Evolutionary conservation across 148 eudicot species (phyloP), one percentile per base, ranked within the genome.

Genomic region (Rhododendron ferrugineum): DNA sequence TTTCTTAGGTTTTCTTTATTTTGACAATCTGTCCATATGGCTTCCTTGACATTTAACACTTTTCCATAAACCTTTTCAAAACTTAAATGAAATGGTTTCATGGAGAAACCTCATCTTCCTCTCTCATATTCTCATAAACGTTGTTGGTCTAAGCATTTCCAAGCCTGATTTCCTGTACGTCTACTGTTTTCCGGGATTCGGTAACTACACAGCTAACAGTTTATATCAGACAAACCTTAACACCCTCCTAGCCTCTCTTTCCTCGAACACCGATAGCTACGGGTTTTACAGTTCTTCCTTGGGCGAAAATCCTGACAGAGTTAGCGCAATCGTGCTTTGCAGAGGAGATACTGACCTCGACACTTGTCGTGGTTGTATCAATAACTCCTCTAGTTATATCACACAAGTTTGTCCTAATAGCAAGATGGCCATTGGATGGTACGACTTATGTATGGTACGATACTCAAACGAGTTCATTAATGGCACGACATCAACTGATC

Each of bases 271-370:
- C 16, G 14, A 86, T 22, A 76, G 62, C 58, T 74, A 83, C 36
- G 94, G 96, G 4, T 94, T 91, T 73, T 79, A 79, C 89, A 52
- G 64, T 36, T 49, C 89, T 30, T 85, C 32, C 70, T n/a, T n/a
- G 13, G 30, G 70, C 13, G 70, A 64, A 64, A 23, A n/a, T 64
- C 70, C 70, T n/a, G 70, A 64, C 70, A 23, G 32, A 7, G 70
- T 64, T 9, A 64, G n/a, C 1, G 70, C 30, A n/a, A 64, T 64
- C 8, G 30, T 64, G 70, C 70, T 64, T 64, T 64, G 30, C 70
- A 64, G 70, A 64, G 70, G 70, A 64, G 28, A 64, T 9, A 0
- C 0, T 64, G 70, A 64, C 70, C 70, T 64, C 13, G 4, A 64
- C 28, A 64, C 70, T n/a, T 64, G 70, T 10, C 32, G 30, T 8